Percentiles rank a stretch among this genome's conserved stretches.
Evolutionary conservation across 805 yeast genomes (phyloP).

Genomic region (Metschnikowia borealis): DNA sequence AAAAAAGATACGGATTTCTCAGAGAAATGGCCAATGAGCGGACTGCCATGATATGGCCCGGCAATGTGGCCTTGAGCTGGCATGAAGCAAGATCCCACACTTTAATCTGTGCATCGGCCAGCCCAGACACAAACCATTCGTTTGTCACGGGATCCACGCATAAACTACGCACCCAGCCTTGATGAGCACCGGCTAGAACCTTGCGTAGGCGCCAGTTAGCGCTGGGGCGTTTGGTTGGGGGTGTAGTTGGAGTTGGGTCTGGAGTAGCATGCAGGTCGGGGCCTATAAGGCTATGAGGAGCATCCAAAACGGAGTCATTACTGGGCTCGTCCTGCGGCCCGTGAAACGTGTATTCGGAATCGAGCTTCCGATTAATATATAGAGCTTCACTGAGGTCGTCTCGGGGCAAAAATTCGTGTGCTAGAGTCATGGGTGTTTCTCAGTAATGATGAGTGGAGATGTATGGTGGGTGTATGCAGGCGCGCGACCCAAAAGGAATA

Average conservation of each 20-base stretch:
- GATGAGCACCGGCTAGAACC: slow-evolving; percentile 78
- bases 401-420: slow-evolving; percentile 21
- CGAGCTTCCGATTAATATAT: slow-evolving; percentile 28
- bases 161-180: slow-evolving; percentile 87
- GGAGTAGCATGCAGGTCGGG: not conserved
- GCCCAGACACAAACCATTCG: slow-evolving; percentile 89
- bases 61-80: slow-evolving; percentile 63
- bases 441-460: not conserved
- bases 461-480: not conserved
- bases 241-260: not conserved
- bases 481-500: not conserved
- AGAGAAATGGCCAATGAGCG: slow-evolving; percentile 69
- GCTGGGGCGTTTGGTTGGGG: not conserved
- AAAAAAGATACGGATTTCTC: slow-evolving; percentile 81
- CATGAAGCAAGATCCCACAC: slow-evolving; percentile 86
- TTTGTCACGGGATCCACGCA: slow-evolving; percentile 77
- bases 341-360: slow-evolving; percentile 15
- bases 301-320: not conserved
- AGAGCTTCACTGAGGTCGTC: slow-evolving; percentile 32
- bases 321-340: not conserved
- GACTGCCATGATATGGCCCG: slow-evolving; percentile 91
- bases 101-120: slow-evolving; percentile 83
- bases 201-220: slow-evolving; percentile 61
- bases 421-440: not conserved
- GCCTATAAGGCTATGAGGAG: not conserved